Evolutionary conservation across 2,329 filamentous ascomycete genomes (phyloP).

Genomic region (Aureobasidium sp.): DNA sequence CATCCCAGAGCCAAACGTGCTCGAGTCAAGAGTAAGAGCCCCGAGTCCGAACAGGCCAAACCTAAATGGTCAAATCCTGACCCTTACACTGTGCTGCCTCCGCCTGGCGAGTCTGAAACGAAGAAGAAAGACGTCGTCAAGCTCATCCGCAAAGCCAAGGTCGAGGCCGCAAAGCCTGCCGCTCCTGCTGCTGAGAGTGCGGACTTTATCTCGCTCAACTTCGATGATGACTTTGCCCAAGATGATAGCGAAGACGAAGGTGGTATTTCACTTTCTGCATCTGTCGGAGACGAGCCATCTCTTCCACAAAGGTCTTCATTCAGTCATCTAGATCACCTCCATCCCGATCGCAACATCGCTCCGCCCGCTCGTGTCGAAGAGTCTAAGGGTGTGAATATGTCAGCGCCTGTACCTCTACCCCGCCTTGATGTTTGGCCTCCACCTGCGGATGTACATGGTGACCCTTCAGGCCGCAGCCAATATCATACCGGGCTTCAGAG

Average conservation of each 20-base stretch:
- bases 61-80: slow-evolving; percentile 96
- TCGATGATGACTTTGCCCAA: slow-evolving; percentile 43
- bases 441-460: slow-evolving; percentile 16
- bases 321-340: slow-evolving; percentile 26
- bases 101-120: slow-evolving; percentile 59
- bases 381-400: background rate
- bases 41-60: slow-evolving; percentile 21
- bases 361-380: background rate
- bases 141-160: slow-evolving; percentile 80
- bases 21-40: slow-evolving; percentile 17
- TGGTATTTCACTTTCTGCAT: slow-evolving; percentile 20
- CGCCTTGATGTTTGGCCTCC: slow-evolving; percentile 14
- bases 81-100: slow-evolving; percentile 81
- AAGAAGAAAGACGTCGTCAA: slow-evolving; percentile 86
- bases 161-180: slow-evolving; percentile 48
- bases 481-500: background rate
- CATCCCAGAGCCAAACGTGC: slow-evolving; percentile 23
- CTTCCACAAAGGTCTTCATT: slow-evolving; percentile 17
- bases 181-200: slow-evolving; percentile 38
- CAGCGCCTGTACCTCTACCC: background rate
- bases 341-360: slow-evolving; percentile 15
- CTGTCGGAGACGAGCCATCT: background rate
- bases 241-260: slow-evolving; percentile 24
- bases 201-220: slow-evolving; percentile 85
- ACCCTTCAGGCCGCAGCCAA: background rate